Evolutionary conservation across 1,139 yeast species (phyloP).

Genomic region (Zygosaccharomyces sapae): DNA sequence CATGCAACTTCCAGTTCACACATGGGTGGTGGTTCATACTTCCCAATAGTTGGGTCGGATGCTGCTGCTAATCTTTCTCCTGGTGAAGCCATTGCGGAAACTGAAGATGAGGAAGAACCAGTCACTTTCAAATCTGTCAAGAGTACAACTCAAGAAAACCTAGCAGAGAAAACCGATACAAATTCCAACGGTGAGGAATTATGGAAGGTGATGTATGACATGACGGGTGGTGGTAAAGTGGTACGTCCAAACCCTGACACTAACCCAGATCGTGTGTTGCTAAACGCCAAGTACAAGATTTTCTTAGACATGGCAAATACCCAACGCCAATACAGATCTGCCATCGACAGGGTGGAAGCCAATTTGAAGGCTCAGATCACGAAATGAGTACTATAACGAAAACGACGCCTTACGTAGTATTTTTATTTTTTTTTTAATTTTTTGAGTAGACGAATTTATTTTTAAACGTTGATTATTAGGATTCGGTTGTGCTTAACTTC

Average conservation of each 20-base stretch:
- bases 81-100: conserved; percentile 38
- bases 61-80: not conserved
- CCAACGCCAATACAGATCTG: conserved; percentile 68
- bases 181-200: conserved; percentile 48
- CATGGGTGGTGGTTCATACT: conserved; percentile 45
- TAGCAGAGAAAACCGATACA: conserved; percentile 24
- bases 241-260: conserved; percentile 58
- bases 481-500: not conserved
- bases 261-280: conserved; percentile 64
- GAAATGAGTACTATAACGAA: not conserved
- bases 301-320: conserved; percentile 82
- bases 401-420: too few relatives aligned
- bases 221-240: conserved; percentile 80
- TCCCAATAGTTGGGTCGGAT: conserved; percentile 49
- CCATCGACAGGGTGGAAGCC: conserved; percentile 55
- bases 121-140: conserved; percentile 58
- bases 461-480: not conserved
- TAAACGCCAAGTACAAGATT: conserved; percentile 73
- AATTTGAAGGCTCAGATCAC: not conserved
- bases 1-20: conserved; percentile 23
- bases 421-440: not conserved
- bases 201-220: conserved; percentile 81
- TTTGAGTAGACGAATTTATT: not conserved
- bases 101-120: conserved; percentile 41
- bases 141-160: conserved; percentile 45